Evolutionary conservation across 169 alveolate species (phyloP).

Genomic region (Theileria annulata): DNA sequence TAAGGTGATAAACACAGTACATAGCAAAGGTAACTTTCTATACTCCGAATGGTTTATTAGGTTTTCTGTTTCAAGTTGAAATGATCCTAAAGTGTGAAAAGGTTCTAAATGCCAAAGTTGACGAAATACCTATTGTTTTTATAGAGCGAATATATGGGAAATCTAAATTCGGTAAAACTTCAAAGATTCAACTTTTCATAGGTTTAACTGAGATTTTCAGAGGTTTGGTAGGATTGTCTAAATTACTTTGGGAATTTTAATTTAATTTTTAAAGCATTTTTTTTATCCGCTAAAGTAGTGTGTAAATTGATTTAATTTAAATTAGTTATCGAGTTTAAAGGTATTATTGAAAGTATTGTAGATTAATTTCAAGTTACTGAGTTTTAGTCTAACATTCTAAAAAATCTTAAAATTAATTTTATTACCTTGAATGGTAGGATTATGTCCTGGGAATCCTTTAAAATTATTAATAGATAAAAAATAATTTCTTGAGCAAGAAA

Average conservation of each 20-base stretch:
- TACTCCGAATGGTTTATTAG: constrained; percentile 45
- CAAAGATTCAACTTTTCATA: not conserved
- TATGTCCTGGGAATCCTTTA: constrained; percentile 34
- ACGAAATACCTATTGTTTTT: constrained; percentile 95
- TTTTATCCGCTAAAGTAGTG: not conserved
- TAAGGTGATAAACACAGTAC: constrained; percentile 60
- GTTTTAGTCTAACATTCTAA: constrained; percentile 36
- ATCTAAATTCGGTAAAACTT: constrained; percentile 84
- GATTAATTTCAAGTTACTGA: constrained; percentile 16
- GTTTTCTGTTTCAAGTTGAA: constrained; percentile 97
- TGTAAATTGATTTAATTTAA: not conserved
- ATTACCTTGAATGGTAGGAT: constrained; percentile 54
- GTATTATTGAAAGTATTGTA: constrained; percentile 32
- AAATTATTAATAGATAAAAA: constrained; percentile 48
- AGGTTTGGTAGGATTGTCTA: constrained; percentile 29
- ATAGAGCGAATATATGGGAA: constrained; percentile 95
- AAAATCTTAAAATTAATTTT: too few relatives aligned
- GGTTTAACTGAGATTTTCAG: constrained; percentile 38
- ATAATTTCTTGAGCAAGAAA: constrained; percentile 34
- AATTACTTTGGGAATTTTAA: constrained; percentile 31
- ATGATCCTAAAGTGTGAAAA: constrained; percentile 90
- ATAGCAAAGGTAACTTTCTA: constrained; percentile 28
- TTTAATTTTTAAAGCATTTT: not conserved
- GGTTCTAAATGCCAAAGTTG: constrained; percentile 83
- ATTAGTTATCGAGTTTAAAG: constrained; percentile 11